A percentile compares a stretch with the other conserved stretches of the same genome.
Evolutionary conservation across 2,329 filamentous ascomycete genomes (phyloP).

Genomic region (Paracorniculantispora psalliotae): DNA sequence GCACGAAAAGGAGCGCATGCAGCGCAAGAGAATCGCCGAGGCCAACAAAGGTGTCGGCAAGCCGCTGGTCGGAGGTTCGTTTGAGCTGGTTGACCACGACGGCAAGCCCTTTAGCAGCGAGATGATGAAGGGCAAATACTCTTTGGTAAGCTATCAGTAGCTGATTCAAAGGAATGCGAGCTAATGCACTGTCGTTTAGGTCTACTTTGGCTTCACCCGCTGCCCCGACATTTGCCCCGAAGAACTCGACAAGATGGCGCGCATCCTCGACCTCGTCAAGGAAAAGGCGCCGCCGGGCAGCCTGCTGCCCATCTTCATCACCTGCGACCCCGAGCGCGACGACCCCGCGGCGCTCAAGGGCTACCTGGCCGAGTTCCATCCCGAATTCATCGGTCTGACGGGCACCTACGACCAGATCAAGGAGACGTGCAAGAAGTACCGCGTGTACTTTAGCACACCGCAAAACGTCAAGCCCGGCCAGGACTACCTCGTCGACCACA

Average conservation of each 20-base stretch:
- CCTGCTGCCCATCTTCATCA: constrained; percentile 82
- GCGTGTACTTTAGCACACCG: constrained; percentile 96
- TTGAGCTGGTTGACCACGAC: constrained; percentile 76
- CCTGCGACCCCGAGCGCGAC: constrained; percentile 90
- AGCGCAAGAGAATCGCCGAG: constrained; percentile 82
- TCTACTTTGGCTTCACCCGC: constrained; percentile 98
- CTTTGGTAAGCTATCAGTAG: constrained; percentile 51
- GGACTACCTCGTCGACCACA: constrained; percentile 97
- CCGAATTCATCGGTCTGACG: constrained; percentile 78
- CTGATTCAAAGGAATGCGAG: too few relatives aligned
- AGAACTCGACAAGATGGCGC: constrained; percentile 98
- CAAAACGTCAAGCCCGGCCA: constrained; percentile 82
- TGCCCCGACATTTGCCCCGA: constrained; percentile 99
- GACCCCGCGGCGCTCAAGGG: constrained; percentile 76
- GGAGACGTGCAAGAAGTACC: constrained; percentile 88
- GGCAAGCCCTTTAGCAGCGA: constrained; percentile 71
- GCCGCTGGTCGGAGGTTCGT: constrained; percentile 88
- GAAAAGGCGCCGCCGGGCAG: constrained; percentile 39
- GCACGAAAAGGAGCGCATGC: constrained; percentile 85
- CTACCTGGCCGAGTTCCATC: constrained; percentile 90
- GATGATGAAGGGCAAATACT: constrained; percentile 82
- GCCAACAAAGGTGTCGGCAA: constrained; percentile 87
- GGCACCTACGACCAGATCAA: constrained; percentile 94
- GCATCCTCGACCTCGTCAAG: constrained; percentile 74
- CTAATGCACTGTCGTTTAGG: constrained; percentile 40